Evolutionary conservation across 106 monocot species (phyloP).

Genomic region (Gastrodia elata): DNA sequence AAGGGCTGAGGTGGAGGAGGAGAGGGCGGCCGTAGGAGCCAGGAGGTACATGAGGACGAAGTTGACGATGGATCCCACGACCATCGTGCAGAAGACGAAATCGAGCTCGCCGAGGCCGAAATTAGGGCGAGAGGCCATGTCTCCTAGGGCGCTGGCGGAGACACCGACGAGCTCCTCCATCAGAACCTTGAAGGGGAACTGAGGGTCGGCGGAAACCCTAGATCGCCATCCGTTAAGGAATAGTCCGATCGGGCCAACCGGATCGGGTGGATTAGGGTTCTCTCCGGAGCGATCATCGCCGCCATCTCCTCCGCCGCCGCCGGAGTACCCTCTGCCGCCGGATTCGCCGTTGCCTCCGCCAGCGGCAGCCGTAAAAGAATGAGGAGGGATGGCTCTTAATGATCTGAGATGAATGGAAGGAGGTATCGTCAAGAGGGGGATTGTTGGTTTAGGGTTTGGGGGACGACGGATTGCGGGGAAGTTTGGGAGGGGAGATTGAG

Average conservation of each 20-base stretch:
- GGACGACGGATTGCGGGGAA: background rate
- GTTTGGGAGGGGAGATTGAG: background rate
- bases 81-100: slow-evolving; percentile 70
- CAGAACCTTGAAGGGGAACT: slow-evolving; percentile 73
- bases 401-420: slow-evolving; percentile 4
- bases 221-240: slow-evolving; percentile 54
- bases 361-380: background rate
- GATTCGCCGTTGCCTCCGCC: slow-evolving; percentile 6
- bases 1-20: slow-evolving; percentile 13
- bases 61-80: slow-evolving; percentile 67
- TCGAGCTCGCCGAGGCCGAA: slow-evolving; percentile 75
- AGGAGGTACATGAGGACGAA: slow-evolving; percentile 55
- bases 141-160: slow-evolving; percentile 47
- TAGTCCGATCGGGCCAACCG: slow-evolving; percentile 22
- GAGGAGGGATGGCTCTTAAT: background rate
- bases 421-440: background rate
- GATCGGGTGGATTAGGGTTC: background rate
- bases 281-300: slow-evolving; percentile 3
- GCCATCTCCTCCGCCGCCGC: background rate
- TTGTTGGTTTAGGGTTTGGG: background rate
- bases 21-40: slow-evolving; percentile 33
- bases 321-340: slow-evolving; percentile 4
- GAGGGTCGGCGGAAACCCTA: slow-evolving; percentile 43
- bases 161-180: slow-evolving; percentile 73
- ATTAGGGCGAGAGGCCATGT: slow-evolving; percentile 70